These are phyloP conservation scores for Nannochloropsis salina DNA, from an alignment of 108 stramenopile genomes.

Conservation along the genomic window DNA sequence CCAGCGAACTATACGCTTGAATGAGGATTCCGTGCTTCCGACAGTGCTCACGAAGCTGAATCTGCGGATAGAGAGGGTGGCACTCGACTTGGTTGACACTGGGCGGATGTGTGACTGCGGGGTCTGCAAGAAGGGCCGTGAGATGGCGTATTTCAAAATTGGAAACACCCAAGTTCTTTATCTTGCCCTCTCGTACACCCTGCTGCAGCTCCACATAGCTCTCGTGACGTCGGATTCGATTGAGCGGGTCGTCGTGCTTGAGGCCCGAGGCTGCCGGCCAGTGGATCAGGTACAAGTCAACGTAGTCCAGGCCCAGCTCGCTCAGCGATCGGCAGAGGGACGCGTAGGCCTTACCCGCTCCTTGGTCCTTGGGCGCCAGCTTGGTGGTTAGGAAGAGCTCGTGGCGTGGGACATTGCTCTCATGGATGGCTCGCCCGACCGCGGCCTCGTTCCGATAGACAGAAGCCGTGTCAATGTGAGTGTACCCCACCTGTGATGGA, in stretches of 20 bases:
- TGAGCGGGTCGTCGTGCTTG: background rate
- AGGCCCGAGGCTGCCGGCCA: conserved; percentile 21
- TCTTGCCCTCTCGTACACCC: conserved; percentile 15
- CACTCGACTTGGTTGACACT: conserved; percentile 33
- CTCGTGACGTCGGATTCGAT: background rate
- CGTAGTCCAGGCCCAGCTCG: conserved; percentile 18
- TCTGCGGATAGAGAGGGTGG: conserved; percentile 23
- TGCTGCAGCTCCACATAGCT: conserved; percentile 36
- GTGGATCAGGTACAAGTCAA: conserved; percentile 47
- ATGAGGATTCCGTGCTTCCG: background rate
- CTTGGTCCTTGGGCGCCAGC: background rate
- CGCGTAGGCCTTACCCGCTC: background rate
- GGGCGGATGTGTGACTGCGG: conserved; percentile 8
- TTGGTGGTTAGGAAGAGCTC: conserved; percentile 44
- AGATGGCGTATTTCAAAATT: conserved; percentile 37
- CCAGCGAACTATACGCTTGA: conserved; percentile 34
- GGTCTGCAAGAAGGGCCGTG: background rate
- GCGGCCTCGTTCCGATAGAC: conserved; percentile 41
- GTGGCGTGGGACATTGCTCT: conserved; percentile 20
- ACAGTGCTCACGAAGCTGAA: background rate
- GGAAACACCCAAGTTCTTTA: conserved; percentile 32
- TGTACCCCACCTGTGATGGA: background rate
- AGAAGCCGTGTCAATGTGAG: conserved; percentile 42
- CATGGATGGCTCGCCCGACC: conserved; percentile 34
- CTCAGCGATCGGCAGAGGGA: background rate